Base-by-base conservation (phyloP, 352 stramenopile genomes). In the Blastocystis sp. region DNA sequence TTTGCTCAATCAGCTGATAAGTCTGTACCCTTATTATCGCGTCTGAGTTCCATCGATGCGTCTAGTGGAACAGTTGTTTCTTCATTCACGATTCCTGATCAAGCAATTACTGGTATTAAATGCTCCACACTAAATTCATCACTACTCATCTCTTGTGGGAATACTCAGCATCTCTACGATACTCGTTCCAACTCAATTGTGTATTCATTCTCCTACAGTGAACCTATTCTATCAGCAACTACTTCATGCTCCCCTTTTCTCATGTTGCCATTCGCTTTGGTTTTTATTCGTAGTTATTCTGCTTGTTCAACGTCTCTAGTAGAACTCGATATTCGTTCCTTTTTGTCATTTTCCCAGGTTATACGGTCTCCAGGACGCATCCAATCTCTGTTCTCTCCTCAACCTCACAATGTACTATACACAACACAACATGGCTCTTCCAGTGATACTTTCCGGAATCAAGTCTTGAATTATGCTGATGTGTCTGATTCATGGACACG, bases 221-320 rank as follows among this genome's bases (percentile, higher is more conserved):
- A 19, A 3, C 69, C 24, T 5, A 42, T 54, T 80, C 24, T n/a
- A 37, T 5, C 69, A 14, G 7, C n/a, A 12, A 46, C n/a, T 21
- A 5, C 39, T 5, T 37, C 21, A 14, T 61, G 14, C 27, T 59
- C 69, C 39, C 43, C 69, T 29, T 80, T 80, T 39, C 69, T 61
- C 46, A 65, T 80, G 69, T 80, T 21, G 12, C 42, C 49, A n/a
- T 32, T 46, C 43, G 11, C 12, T 32, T 21, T 54, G 6, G 2
- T 16, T 27, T 7, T 80, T n/a, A 61, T 39, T 80, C 6, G 5
- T 35, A 80, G 69, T 42, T 80, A 65, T 80, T 16, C 32, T 27
- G n/a, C 39, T 7, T 35, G 19, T 24, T 63, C 69, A 11, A 59
- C 32, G 12, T 27, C 21, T n/a, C 35, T 80, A 42, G 21, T 39